Conservation (phyloP, 495 filamentous ascomycete species). For the Physcia stellaris region DNA sequence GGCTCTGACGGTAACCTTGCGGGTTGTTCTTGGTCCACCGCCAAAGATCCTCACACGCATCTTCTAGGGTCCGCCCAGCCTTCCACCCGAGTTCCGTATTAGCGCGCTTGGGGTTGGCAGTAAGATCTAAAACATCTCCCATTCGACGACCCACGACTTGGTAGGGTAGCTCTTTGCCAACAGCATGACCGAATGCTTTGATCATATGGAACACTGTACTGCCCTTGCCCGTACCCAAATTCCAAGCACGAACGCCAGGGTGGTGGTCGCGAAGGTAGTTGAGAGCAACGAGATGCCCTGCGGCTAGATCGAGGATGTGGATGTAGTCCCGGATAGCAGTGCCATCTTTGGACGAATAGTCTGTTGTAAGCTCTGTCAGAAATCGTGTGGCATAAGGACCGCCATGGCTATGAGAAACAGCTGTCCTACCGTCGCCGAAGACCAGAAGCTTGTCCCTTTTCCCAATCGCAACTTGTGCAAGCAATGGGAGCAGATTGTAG, state of each 20-base stretch:
- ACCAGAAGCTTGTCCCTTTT: conserved; percentile 89
- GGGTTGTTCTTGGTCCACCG: conserved; percentile 93
- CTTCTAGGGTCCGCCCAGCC: conserved; percentile 76
- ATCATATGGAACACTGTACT: conserved; percentile 97
- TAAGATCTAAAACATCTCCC: conserved; percentile 90
- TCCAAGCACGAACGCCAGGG: conserved; percentile 92
- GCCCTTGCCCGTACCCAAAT: conserved; percentile 88
- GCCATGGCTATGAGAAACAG: conserved; percentile 11
- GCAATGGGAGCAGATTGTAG: conserved; percentile 86
- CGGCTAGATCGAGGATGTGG: conserved; percentile 81
- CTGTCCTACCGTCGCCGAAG: conserved; percentile 71
- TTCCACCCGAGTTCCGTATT: conserved; percentile 87
- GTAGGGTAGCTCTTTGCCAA: conserved; percentile 76
- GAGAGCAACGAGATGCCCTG: conserved; percentile 80
- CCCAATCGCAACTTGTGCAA: conserved; percentile 91
- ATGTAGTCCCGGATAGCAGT: conserved; percentile 69
- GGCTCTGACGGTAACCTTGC: conserved; percentile 80
- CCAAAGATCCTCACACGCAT: conserved; percentile 91
- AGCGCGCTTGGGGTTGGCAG: conserved; percentile 76
- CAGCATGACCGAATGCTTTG: conserved; percentile 77
- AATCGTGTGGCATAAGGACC: conserved; percentile 9
- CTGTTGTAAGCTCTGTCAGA: conserved; percentile 31
- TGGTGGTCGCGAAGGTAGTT: conserved; percentile 82
- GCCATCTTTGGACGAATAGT: conserved; percentile 79
- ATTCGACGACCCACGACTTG: conserved; percentile 69